These are phyloP conservation scores for Jamesozyma hellenica DNA, from an alignment of 805 yeast species.

Conservation along the genomic window DNA sequence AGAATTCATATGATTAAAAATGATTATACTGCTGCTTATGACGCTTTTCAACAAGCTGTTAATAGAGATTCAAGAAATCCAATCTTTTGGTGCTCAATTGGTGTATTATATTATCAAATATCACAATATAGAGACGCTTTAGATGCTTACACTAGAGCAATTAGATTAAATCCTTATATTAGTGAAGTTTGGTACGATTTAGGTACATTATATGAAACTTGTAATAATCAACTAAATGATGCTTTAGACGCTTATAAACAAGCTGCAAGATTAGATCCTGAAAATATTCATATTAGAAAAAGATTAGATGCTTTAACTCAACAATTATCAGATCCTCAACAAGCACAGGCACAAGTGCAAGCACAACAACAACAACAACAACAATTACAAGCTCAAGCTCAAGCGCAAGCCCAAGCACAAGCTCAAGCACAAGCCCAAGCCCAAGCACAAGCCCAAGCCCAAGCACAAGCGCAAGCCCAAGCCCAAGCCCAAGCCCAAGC, in stretches of 20 bases:
- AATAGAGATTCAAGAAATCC: constrained; percentile 95
- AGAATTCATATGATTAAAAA: constrained; percentile 94
- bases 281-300: constrained; percentile 86
- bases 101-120: constrained; percentile 92
- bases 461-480: not conserved
- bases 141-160: constrained; percentile 95
- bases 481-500: constrained; percentile 8
- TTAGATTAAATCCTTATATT: constrained; percentile 88
- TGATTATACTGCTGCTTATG: constrained; percentile 93
- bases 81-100: constrained; percentile 94
- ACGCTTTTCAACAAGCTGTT: constrained; percentile 97
- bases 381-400: constrained; percentile 4
- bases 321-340: constrained; percentile 30
- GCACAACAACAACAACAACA: constrained; percentile 5
- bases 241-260: constrained; percentile 95
- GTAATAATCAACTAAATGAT: constrained; percentile 89
- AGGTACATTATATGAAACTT: constrained; percentile 93
- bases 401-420: constrained; percentile 2
- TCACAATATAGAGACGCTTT: constrained; percentile 93
- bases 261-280: constrained; percentile 92
- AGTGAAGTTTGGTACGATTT: constrained; percentile 98
- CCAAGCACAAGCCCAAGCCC: constrained; percentile 4
- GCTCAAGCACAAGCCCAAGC: constrained; percentile 5
- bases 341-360: constrained; percentile 5
- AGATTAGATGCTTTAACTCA: constrained; percentile 77